phyloP scores from a whole-genome alignment of 2,329 filamentous ascomycete species.

The Didymella pomorum region DNA sequence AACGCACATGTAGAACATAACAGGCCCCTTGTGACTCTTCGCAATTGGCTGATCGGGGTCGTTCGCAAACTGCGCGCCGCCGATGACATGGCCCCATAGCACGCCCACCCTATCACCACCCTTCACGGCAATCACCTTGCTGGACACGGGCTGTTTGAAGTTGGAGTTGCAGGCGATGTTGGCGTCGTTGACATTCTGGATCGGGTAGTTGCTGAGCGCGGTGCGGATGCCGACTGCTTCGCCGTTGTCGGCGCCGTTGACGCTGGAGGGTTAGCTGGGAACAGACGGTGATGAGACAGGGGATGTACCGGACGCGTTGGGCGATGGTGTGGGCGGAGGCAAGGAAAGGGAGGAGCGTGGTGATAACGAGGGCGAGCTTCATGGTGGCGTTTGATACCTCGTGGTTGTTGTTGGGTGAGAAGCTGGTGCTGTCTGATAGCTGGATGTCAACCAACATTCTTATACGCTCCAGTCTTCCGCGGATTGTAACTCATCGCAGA shows the following conservation, averaged over 20 bases:
- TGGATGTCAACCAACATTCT: neutral
- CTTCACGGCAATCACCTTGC: conserved; percentile 58
- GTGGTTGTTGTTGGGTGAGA: neutral
- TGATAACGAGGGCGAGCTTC: conserved; percentile 39
- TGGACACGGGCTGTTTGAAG: conserved; percentile 42
- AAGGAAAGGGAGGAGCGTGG: conserved; percentile 43
- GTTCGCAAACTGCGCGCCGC: conserved; percentile 59
- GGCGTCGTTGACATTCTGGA: conserved; percentile 58
- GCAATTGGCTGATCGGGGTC: conserved; percentile 59
- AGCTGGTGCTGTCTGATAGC: neutral
- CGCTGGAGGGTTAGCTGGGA: conserved; percentile 17
- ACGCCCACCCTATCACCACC: conserved; percentile 62
- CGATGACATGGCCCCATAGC: conserved; percentile 63
- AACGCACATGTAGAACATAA: conserved; percentile 49
- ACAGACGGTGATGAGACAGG: neutral
- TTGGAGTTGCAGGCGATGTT: conserved; percentile 60
- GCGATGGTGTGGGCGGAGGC: conserved; percentile 55
- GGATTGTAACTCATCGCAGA: neutral
- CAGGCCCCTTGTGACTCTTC: conserved; percentile 57
- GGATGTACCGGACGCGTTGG: conserved; percentile 50
- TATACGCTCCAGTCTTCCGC: neutral
- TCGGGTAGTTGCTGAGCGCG: conserved; percentile 60
- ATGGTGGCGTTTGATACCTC: conserved; percentile 26
- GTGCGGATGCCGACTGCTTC: conserved; percentile 60
- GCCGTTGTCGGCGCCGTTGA: conserved; percentile 55